These are phyloP conservation scores for Penicillium canariense DNA, from an alignment of 495 filamentous ascomycete genomes.

Conservation along the genomic window DNA sequence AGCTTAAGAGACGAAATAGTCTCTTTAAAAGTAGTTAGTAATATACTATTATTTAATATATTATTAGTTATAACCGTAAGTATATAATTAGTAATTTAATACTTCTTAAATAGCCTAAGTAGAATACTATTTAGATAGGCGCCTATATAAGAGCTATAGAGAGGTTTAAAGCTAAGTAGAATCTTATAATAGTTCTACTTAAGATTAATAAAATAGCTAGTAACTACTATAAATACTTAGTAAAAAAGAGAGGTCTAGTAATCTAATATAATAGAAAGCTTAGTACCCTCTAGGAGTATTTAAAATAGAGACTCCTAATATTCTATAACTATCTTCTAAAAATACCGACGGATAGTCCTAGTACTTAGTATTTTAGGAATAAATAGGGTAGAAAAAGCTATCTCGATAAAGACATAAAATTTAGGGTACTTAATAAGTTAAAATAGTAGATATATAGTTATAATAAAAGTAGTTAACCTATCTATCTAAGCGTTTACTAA, in stretches of 20 bases:
- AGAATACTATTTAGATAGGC: conserved; percentile 12
- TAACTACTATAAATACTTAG: conserved; percentile 25
- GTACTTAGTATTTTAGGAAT: too few relatives aligned
- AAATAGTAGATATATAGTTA: too few relatives aligned
- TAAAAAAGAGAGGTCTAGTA: too few relatives aligned
- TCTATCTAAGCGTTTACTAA: not conserved
- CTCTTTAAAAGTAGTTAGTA: conserved; percentile 8
- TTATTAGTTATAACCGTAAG: conserved; percentile 23
- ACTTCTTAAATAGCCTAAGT: conserved; percentile 9
- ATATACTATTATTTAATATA: conserved; percentile 19
- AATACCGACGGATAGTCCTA: too few relatives aligned
- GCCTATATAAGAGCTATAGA: conserved; percentile 9
- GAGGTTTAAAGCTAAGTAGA: conserved; percentile 22
- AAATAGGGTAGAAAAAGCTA: too few relatives aligned
- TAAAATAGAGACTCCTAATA: too few relatives aligned
- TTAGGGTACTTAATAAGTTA: too few relatives aligned
- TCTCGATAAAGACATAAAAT: too few relatives aligned
- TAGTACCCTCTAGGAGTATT: too few relatives aligned
- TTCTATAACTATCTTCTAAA: too few relatives aligned
- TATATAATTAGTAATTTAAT: conserved; percentile 9
- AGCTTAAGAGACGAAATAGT: conserved; percentile 2
- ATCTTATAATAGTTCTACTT: conserved; percentile 22
- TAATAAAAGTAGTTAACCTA: conserved; percentile 15
- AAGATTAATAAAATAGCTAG: conserved; percentile 18
- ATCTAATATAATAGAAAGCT: too few relatives aligned